Conservation (phyloP, 1,139 yeast genomes). For the Groenewaldozyma sp. region DNA sequence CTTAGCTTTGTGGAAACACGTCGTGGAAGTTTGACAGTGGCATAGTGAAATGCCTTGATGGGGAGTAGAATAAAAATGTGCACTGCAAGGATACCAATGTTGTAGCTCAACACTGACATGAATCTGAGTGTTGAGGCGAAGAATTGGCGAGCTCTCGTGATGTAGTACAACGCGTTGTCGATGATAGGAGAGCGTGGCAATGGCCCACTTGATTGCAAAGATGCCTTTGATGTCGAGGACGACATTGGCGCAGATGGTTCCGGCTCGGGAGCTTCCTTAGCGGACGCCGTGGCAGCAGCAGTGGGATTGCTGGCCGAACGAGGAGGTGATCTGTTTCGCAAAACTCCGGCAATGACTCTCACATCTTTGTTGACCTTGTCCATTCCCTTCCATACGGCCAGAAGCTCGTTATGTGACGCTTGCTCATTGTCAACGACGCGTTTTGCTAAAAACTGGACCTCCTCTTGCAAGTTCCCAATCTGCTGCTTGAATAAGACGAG, state of each 20-base stretch:
- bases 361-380: conserved; percentile 10
- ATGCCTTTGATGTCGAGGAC: too few species aligned
- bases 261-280: too few species aligned
- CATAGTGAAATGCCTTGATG: not conserved
- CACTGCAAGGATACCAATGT: not conserved
- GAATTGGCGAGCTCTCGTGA: too few species aligned
- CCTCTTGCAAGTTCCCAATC: conserved; percentile 4
- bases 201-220: too few species aligned
- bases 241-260: too few species aligned
- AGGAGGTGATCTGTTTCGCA: not conserved
- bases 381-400: conserved; percentile 13
- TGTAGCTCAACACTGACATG: too few species aligned
- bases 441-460: conserved; percentile 6
- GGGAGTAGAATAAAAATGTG: not conserved
- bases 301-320: too few species aligned
- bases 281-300: too few species aligned
- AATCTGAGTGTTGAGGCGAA: too few species aligned
- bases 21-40: not conserved
- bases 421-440: conserved; percentile 11
- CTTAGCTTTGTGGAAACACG: not conserved
- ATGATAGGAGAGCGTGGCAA: too few species aligned
- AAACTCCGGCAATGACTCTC: conserved; percentile 2
- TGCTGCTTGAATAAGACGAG: conserved; percentile 2
- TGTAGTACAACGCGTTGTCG: too few species aligned
- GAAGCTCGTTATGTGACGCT: conserved; percentile 10